A percentile compares a stretch with the other conserved stretches of the same genome.
Evolutionary conservation across 106 monocot genomes (phyloP).

Genomic region (Dioscorea dumetorum): DNA sequence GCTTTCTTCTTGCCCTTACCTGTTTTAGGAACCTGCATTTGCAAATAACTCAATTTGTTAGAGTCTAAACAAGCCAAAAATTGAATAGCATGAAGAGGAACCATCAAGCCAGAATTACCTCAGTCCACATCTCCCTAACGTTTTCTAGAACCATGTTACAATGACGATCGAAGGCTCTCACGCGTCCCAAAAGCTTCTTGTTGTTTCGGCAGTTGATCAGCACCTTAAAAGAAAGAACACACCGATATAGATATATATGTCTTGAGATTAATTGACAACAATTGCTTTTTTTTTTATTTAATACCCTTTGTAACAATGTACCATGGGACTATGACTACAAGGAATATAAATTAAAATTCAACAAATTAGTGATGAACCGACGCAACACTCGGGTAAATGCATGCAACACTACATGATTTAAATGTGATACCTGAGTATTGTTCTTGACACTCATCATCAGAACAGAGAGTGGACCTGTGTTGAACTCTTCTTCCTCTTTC

Average conservation of each 20-base stretch:
- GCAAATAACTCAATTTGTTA: too few species aligned
- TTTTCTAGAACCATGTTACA: slow-evolving; percentile 80
- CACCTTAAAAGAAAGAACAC: slow-evolving; percentile 20
- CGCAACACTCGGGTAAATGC: too few species aligned
- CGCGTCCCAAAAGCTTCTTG: slow-evolving; percentile 61
- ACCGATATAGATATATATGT: too few species aligned
- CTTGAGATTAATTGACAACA: too few species aligned
- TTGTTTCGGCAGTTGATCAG: slow-evolving; percentile 74
- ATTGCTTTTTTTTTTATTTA: too few species aligned
- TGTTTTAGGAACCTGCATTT: slow-evolving; percentile 63
- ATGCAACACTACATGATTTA: too few species aligned
- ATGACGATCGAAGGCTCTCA: slow-evolving; percentile 67
- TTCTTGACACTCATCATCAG: slow-evolving; percentile 91
- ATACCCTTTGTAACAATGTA: too few species aligned
- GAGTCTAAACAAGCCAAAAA: too few species aligned
- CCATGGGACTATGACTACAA: too few species aligned
- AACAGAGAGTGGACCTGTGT: slow-evolving; percentile 76
- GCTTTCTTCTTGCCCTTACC: slow-evolving; percentile 96
- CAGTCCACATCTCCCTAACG: slow-evolving; percentile 82
- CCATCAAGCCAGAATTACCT: slow-evolving; percentile 18
- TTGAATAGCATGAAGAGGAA: too few species aligned
- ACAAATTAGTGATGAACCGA: too few species aligned
- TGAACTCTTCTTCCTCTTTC: slow-evolving; percentile 51
- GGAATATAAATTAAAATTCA: too few species aligned
- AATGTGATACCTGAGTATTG: slow-evolving; percentile 54